Evolutionary conservation across 192 early-diverging fungal genomes (phyloP), one percentile per base, ranked within the genome.

Genomic region (Hyaloraphidium curvatum): DNA sequence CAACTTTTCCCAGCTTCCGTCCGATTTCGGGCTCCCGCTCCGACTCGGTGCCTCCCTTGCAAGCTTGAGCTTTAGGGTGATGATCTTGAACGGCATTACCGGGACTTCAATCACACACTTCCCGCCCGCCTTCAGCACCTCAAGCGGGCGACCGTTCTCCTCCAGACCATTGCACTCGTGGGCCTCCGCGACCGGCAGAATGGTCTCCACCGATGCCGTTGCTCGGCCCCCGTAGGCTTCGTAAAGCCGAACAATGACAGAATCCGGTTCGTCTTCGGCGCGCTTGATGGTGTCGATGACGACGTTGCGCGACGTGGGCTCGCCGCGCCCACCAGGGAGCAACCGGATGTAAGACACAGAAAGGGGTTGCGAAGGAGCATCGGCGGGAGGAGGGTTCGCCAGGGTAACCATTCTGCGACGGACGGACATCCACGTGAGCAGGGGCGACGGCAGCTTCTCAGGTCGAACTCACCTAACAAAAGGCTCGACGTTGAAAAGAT

Each of bases 201-300:
- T 31, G 26, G 81, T 85, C 58, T 2, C 39, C 23, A 31, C 14
- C 41, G 14, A 22, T 51, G 40, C 74, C 28, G 39, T 64, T 2
- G 82, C 82, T 17, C 82, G 82, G 0, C 91, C 90, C 22, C 95
- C 93, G 62, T 79, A 88, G 0, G 89, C 75, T 66, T 98, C 92
- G 58, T 91, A 92, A 23, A 98, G 54, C 28, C 95, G 69, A 19
- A 98, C 52, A 31, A 97, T 62, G 9, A 98, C 57, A 29, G 70
- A 63, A n/a, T 75, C 62, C 2, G 69, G 51, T 43, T 55, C 54
- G 30, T 84, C 76, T 60, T 99, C 91, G 1, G 95, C 83, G 7
- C 70, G 59, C 66, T 98, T 98, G 56, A 98, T 68, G 0, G 86
- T 86, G 55, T 98, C 92, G 40, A 98, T 61, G 17, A 98, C 76